Conservation (phyloP, 2,329 filamentous ascomycete genomes). For the Pseudogymnoascus sp. region DNA sequence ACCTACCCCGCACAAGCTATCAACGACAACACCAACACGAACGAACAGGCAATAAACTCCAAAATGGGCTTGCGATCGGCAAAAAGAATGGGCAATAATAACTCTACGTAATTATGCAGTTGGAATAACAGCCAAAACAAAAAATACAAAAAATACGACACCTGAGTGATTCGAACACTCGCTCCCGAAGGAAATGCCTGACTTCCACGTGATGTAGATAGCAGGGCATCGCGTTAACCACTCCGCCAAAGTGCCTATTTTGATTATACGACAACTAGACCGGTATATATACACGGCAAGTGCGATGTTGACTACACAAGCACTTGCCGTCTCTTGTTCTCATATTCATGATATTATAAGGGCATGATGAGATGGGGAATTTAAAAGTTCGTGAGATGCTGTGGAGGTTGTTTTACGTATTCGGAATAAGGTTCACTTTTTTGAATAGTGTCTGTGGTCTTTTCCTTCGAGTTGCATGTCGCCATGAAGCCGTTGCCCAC, state of each 20-base stretch:
- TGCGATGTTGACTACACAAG: neutral
- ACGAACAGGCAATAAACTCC: no score
- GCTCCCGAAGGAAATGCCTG: conserved; percentile 10
- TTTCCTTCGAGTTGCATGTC: neutral
- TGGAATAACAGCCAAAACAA: neutral
- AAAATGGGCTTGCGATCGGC: no score
- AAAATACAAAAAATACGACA: conserved; percentile 7
- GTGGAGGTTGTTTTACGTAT: neutral
- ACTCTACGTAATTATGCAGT: neutral
- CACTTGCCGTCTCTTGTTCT: neutral
- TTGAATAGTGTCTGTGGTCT: neutral
- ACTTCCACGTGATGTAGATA: conserved; percentile 5
- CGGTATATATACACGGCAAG: neutral
- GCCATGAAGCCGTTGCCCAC: neutral
- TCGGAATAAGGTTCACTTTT: neutral
- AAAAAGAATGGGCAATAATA: neutral
- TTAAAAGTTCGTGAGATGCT: neutral
- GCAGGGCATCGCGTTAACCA: conserved; percentile 11
- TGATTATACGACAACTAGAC: neutral
- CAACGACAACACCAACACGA: neutral
- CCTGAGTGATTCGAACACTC: conserved; percentile 10
- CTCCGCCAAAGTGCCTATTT: conserved; percentile 10
- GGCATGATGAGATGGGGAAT: no score
- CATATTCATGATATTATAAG: neutral
- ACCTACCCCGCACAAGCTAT: neutral